Percentiles rank a stretch among this genome's conserved stretches.
phyloP scores from a whole-genome alignment of 208 protist species.

The Trypanosoma avium region DNA sequence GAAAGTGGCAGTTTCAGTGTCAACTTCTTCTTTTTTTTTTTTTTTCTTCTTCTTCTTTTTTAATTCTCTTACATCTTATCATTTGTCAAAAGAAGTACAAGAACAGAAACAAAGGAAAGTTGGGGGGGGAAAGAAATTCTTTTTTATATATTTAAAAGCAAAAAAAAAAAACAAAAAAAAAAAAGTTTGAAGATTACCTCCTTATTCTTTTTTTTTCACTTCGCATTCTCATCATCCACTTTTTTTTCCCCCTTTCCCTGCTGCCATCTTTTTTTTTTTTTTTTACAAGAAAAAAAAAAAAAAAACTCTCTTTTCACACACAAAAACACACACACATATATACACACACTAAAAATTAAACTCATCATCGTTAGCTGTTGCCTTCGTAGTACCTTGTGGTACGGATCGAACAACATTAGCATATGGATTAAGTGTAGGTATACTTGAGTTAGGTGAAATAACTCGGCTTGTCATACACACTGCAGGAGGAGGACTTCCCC shows the following conservation, averaged over 20 bases:
- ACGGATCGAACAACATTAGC: constrained; percentile 20
- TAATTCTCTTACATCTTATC: background rate
- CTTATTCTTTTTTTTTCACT: background rate
- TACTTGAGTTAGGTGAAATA: constrained; percentile 7
- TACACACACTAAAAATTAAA: constrained; percentile 75
- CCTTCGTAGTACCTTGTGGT: constrained; percentile 24
- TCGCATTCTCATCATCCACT: too few species aligned
- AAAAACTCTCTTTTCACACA: background rate
- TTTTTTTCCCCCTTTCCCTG: too few species aligned
- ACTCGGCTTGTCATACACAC: background rate
- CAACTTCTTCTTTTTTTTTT: too few species aligned
- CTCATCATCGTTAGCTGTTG: constrained; percentile 65
- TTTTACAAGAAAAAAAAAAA: constrained; percentile 17
- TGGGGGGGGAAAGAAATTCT: background rate
- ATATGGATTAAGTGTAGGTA: constrained; percentile 11
- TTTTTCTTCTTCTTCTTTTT: too few species aligned
- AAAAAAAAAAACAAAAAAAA: constrained; percentile 41
- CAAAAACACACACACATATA: background rate
- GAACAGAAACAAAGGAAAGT: background rate
- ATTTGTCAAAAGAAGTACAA: background rate
- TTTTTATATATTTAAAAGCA: constrained; percentile 4
- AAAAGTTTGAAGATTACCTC: background rate
- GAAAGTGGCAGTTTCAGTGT: too few species aligned
- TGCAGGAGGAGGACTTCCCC: constrained; percentile 42
- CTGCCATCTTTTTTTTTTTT: too few species aligned